phyloP scores from a whole-genome alignment of 371 early-diverging fungal species.

The Mortierella sp. region DNA sequence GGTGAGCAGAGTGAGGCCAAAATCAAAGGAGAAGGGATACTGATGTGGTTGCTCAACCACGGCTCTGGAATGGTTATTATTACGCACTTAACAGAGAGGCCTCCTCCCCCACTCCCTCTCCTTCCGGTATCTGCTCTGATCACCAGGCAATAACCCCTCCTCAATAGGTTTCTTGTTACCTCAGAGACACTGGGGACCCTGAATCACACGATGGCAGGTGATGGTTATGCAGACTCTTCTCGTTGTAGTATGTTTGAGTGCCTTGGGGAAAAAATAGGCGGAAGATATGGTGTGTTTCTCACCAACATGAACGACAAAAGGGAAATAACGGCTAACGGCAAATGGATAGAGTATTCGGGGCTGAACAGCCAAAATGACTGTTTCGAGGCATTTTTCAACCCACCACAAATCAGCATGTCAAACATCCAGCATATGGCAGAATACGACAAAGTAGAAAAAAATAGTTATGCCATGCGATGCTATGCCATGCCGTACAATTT shows the following conservation, averaged over 20 bases:
- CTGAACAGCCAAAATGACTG: background rate
- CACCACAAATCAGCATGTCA: background rate
- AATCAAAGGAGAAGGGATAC: background rate
- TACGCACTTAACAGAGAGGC: background rate
- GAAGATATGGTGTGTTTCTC: background rate
- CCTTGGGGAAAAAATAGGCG: background rate
- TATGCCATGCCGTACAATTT: background rate
- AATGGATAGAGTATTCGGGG: background rate
- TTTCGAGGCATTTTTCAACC: background rate
- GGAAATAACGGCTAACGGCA: background rate
- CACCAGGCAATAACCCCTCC: too few relatives aligned
- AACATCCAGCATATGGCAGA: background rate
- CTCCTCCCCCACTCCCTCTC: background rate
- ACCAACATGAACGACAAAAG: background rate
- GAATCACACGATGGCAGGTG: background rate
- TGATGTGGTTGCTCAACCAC: background rate
- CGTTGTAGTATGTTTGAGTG: background rate
- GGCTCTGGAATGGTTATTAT: background rate
- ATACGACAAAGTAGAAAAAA: background rate
- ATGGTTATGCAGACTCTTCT: background rate
- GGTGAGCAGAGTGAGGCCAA: slow-evolving; percentile 3
- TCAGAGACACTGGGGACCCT: background rate
- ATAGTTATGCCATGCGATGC: background rate
- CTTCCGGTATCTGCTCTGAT: background rate
- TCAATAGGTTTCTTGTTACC: background rate